phyloP scores from a whole-genome alignment of 75 land plant species.

The Cunninghamia lanceolata region DNA sequence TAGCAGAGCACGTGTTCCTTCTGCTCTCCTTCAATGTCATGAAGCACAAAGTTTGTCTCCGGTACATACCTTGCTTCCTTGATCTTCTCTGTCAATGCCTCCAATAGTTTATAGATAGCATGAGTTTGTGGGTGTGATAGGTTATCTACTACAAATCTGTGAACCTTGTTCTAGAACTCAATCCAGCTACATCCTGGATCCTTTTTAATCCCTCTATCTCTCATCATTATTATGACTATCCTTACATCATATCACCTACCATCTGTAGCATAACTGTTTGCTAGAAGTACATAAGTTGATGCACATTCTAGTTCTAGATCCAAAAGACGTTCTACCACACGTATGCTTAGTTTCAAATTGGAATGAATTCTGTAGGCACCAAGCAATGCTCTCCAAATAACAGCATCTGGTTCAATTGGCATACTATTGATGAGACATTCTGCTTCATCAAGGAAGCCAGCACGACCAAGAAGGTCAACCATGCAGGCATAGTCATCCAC shows the following conservation, averaged over 20 bases:
- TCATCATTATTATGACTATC: neutral
- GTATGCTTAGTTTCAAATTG: neutral
- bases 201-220: neutral
- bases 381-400: conserved; percentile 5
- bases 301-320: conserved; percentile 2
- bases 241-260: conserved; percentile 11
- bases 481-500: conserved; percentile 20
- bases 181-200: neutral
- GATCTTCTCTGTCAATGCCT: conserved; percentile 8
- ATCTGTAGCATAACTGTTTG: conserved; percentile 4
- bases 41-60: conserved; percentile 6
- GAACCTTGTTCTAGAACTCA: neutral
- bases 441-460: conserved; percentile 13
- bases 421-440: conserved; percentile 8
- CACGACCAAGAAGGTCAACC: conserved; percentile 18
- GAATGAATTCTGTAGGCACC: conserved; percentile 2
- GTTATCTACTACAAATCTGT: neutral
- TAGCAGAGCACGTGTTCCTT: neutral
- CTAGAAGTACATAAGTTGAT: conserved; percentile 9
- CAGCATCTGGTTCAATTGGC: neutral
- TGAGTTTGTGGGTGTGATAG: conserved; percentile 10
- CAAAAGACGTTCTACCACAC: neutral
- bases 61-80: conserved; percentile 17
- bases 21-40: neutral
- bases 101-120: conserved; percentile 13